Percentiles rank a stretch among this genome's conserved stretches.
phyloP scores from a whole-genome alignment of 2,329 filamentous ascomycete species.

The Colletotrichum abscissum region DNA sequence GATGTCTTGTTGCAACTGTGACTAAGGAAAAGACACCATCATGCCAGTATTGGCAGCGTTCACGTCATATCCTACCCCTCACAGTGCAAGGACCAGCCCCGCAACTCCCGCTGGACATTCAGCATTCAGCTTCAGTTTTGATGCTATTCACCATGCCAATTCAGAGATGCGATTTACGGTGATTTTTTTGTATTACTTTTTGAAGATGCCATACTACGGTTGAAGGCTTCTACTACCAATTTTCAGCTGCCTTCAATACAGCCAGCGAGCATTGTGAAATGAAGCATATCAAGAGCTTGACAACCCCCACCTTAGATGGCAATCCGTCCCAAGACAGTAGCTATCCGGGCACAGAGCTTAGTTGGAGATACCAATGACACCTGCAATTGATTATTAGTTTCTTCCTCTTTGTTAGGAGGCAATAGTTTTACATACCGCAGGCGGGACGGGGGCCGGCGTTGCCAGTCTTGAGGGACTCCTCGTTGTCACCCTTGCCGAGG shows the following conservation, averaged over 20 bases:
- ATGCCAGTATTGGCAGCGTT: conserved; percentile 6
- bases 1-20: background rate
- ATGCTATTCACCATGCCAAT: background rate
- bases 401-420: background rate
- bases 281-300: background rate
- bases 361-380: conserved; percentile 89
- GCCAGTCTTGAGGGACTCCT: conserved; percentile 98
- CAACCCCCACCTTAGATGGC: conserved; percentile 2
- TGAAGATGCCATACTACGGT: background rate
- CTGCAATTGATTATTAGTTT: conserved; percentile 49
- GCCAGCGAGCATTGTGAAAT: background rate
- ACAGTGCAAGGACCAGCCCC: conserved; percentile 26
- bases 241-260: conserved; percentile 10
- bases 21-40: background rate
- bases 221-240: background rate
- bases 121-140: background rate
- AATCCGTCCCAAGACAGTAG: background rate
- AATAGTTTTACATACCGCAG: conserved; percentile 74
- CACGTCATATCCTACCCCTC: conserved; percentile 38
- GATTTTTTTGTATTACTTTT: background rate
- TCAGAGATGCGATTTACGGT: background rate
- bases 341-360: conserved; percentile 54
- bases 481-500: conserved; percentile 89
- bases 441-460: conserved; percentile 94
- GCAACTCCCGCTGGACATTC: background rate